Conservation (phyloP, 805 yeast species). For the Pichia exigua region DNA sequence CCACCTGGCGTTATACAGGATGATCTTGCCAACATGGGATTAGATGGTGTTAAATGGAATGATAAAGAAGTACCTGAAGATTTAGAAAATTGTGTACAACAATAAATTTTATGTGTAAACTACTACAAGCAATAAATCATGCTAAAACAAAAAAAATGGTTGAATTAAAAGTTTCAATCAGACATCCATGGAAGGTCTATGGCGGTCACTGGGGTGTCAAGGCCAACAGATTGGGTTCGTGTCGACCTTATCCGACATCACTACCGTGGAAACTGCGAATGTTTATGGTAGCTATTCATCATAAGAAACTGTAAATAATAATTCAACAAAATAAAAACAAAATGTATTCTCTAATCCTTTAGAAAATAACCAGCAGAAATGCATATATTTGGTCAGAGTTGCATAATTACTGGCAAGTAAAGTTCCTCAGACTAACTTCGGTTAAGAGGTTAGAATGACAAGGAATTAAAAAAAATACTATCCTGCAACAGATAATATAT, state of each 20-base stretch:
- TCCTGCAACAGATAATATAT: slow-evolving; percentile 24
- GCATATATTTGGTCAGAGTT: slow-evolving; percentile 42
- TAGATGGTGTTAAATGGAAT: slow-evolving; percentile 23
- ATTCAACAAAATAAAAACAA: slow-evolving; percentile 7
- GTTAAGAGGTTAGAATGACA: slow-evolving; percentile 24
- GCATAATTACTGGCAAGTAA: slow-evolving; percentile 77
- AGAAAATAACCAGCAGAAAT: slow-evolving; percentile 8
- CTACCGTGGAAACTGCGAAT: slow-evolving; percentile 98
- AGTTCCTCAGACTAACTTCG: slow-evolving; percentile 39
- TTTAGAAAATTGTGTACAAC: slow-evolving; percentile 49
- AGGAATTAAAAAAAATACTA: slow-evolving; percentile 26
- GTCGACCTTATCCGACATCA: slow-evolving; percentile 45
- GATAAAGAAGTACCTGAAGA: slow-evolving; percentile 49
- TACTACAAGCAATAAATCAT: background rate
- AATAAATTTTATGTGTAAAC: background rate
- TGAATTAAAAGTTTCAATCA: slow-evolving; percentile 35
- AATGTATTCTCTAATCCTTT: slow-evolving; percentile 1
- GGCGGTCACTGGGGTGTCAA: slow-evolving; percentile 83
- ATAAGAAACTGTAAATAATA: slow-evolving; percentile 29
- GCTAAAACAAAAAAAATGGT: background rate
- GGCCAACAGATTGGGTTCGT: slow-evolving; percentile 56
- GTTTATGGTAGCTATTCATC: slow-evolving; percentile 70
- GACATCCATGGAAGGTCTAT: slow-evolving; percentile 89
- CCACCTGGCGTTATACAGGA: slow-evolving; percentile 58
- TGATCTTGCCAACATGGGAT: slow-evolving; percentile 36